Base-by-base conservation (phyloP, 1,284 basidiomycete species). In the Leccinum subrobustum region DNA sequence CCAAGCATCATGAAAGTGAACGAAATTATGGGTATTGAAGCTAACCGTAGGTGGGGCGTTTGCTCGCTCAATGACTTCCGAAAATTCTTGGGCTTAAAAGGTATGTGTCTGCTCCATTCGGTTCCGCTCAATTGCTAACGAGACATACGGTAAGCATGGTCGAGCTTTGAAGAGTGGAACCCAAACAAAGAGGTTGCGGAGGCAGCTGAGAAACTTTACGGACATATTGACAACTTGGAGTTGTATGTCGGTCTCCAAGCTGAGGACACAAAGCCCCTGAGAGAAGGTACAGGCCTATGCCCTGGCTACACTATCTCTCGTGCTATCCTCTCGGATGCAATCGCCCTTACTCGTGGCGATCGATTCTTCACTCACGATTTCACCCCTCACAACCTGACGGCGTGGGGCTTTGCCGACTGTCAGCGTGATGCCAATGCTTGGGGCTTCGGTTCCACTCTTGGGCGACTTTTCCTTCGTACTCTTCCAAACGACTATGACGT, bases 41-140 rank as follows among this genome's bases (percentile, higher is more conserved):
- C 89, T 64, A 89, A 85, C 66, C 81, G 92, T 27, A 69, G 73
- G n/a, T 95, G 92, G 92, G 90, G 91, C 52, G 84, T 88, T 37
- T 94, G 92, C 70, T 88, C 89, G 3, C 73, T 95, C 65, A 95
- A 95, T 68, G 93, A 95, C 67, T 95, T 95, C 77, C 81, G 92
- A 60, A 84, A 83, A 82, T 93, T 84, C 77, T 76, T 93, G 51
- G 91, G 91, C 9, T 69, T 93, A 47, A 91, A 90, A 73, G 78
- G 89, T 91, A 62, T 67, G 84, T 63, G 5, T n/a, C 8, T 18
- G 4, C 20, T 47, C 11, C 31, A 11, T 27, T 37, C 4, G 5
- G 1, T 16, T 31, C 12, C 23, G 12, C 5, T 14, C 4, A 3
- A 18, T 23, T 12, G 16, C n/a, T 62, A 29, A 63, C 57, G 8